Base-by-base conservation (phyloP, 352 stramenopile species). In the Discostella stelligera region DNA sequence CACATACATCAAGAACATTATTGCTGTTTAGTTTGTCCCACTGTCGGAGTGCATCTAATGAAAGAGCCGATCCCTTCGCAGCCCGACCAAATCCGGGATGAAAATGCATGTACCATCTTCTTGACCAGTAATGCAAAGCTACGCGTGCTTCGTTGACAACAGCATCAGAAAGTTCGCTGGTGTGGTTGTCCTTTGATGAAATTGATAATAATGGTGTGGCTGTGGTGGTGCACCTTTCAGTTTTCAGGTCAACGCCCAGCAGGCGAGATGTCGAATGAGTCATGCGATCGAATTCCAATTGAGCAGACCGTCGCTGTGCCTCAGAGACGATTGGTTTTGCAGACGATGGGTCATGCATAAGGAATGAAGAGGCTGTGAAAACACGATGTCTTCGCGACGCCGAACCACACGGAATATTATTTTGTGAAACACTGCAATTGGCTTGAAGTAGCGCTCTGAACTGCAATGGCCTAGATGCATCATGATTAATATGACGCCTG, bases 41-140 rank as follows among this genome's bases (percentile, higher is more conserved):
- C 37, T 44, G 37, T 44, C 37, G 37, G 4, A 82, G 16, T 14
- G 65, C 66, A 25, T 74, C 49, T 10, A 72, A 62, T 0, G 59
- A 62, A 27, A 82, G 49, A 14, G 67, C 59, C 18, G 61, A 71
- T 39, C 74, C 74, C 49, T 73, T 82, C 11, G 74, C 74, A 1
- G 74, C 74, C 13, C 74, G 54, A 14, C 74, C 74, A 55, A 82
- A 82, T 8, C 74, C 74, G 3, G 74, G 74, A 25, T 82, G 74
- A 18, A 74, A 77, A 58, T 82, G 74, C 66, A 82, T 82, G 48
- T 82, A 82, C 74, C 74, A 82, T 50, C 74, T 18, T 44, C 74
- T 59, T 0, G 50, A 66, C 74, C 74, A 82, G 49, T 82, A 82
- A 20, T 76, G n/a, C 16, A 82, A 21, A 7, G 62, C 66, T 18